Evolutionary conservation across 768 basidiomycete species (phyloP), one percentile per base, ranked within the genome.

Genomic region (Rhodotorula toruloides): DNA sequence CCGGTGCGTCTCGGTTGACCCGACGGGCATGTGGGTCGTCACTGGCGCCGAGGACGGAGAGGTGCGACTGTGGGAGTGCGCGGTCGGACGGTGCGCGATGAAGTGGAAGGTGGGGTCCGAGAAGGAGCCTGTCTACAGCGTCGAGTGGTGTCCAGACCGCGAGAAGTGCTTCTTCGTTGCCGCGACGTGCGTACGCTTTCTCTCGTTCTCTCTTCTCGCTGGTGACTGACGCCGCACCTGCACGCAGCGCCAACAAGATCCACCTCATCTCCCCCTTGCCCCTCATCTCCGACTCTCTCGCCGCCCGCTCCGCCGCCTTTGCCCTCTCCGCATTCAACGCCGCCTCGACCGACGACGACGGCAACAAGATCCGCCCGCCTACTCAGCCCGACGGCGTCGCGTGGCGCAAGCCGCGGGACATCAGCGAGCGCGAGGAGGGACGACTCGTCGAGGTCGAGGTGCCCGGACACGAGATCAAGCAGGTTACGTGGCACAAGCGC

Each of bases 111-210:
- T 97, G 70, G 83, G 84, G 13, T 50, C 42, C 32, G 32, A 14
- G 52, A 61, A 52, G 58, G 68, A 62, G 27, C 74, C 80, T 4
- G 83, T 99, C 68, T 88, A 89, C 50, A 83, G 89, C 36, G 78
- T 94, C 14, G 90, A 91, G 63, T 99, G 96, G 96, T 94, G 91
- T 76, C 93, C 94, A 27, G 84, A 90, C 73, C 55, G 58, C 40
- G 74, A 74, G 48, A 71, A 68, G 63, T 49, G 65, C n/a, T 14
- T 75, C 17, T 74, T 75, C 40, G 73, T 70, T 2, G 74, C 68
- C 36, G 73, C 64, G 7, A 67, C 65, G 73, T 71, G 36, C 22
- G 73, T 67, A 25, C n/a, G 17, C n/a, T 34, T 27, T 25, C 29
- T 50, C 50, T 47, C 50, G n/a, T 19, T 25, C n/a, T 43, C 22